Evolutionary conservation across 371 early-diverging fungal species (phyloP), one percentile per base, ranked within the genome.

Genomic region (Rhizomucor pusillus): DNA sequence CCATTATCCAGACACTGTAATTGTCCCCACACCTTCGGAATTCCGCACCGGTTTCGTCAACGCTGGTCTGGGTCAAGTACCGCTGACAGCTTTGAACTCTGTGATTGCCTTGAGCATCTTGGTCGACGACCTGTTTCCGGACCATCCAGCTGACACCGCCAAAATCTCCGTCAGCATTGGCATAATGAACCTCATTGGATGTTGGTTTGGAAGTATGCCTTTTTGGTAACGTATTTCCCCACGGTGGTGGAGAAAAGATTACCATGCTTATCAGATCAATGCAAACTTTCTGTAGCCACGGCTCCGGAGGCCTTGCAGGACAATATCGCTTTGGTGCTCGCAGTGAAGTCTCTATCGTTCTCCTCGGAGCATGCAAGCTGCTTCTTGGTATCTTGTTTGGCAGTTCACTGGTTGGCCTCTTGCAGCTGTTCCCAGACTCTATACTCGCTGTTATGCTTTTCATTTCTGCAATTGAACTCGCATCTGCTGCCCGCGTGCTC

Each of bases 251-350:
- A 20, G 20, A 20, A 20, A 33, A 13, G 29, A 47, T 24, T 47
- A 2, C 40, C 18, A 46, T 43, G 20, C 29, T 47, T 19, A 13
- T n/a, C 44, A 33, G 11, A 29, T 29, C 29, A 29, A 29, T 29
- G 29, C 29, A 29, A 5, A 5, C 7, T 29, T 29, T n/a, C 40
- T 34, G 13, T 50, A 71, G 78, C 52, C 90, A 88, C 56, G 88
- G 91, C 19, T 88, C 92, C 7, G 95, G 95, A 19, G 95, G 95
- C 10, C 70, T 95, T 33, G 94, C 93, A 13, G 95, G 90, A 10
- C 95, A 95, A 67, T 92, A 93, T 66, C 89, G 92, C 1, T 95
- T 93, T 64, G 95, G 95, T 33, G 94, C 95, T 19, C 85, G 95
- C 40, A 79, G 91, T 0, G 93, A 87, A 51, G 82, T 89, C 13